Evolutionary conservation across 495 filamentous ascomycete genomes (phyloP).

Genomic region (Trichoderma orchidacearum): DNA sequence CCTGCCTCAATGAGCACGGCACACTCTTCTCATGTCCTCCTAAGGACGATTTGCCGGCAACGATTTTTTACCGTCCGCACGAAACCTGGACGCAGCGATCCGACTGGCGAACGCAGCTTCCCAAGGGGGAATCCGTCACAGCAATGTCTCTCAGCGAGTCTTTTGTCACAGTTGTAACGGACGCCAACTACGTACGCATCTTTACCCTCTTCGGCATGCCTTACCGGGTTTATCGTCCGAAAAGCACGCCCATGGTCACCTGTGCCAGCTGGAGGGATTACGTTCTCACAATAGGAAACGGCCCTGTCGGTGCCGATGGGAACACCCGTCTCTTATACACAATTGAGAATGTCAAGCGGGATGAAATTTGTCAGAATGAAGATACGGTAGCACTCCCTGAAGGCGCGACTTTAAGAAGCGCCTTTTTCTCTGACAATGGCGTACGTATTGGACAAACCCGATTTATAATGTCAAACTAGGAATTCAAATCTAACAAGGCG

Average conservation of each 20-base stretch:
- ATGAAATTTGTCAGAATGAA: constrained; percentile 84
- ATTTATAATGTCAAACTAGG: neutral
- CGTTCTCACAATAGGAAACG: constrained; percentile 86
- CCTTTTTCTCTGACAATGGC: constrained; percentile 85
- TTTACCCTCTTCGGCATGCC: constrained; percentile 90
- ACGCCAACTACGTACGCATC: constrained; percentile 73
- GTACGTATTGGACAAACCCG: constrained; percentile 27
- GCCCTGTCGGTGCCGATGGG: constrained; percentile 67
- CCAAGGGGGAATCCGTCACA: constrained; percentile 63
- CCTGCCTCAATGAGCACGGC: constrained; percentile 75
- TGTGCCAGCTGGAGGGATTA: constrained; percentile 92
- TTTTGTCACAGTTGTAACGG: constrained; percentile 77
- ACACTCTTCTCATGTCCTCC: constrained; percentile 76
- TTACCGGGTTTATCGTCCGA: constrained; percentile 76
- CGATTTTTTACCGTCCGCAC: constrained; percentile 91
- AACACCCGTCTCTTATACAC: constrained; percentile 65
- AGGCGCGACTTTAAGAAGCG: constrained; percentile 54
- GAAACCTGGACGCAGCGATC: constrained; percentile 87
- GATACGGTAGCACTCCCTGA: constrained; percentile 76
- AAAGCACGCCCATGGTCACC: constrained; percentile 75
- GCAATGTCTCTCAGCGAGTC: constrained; percentile 88
- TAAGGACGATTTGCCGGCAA: constrained; percentile 51
- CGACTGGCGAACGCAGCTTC: constrained; percentile 82
- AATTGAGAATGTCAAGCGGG: constrained; percentile 84
- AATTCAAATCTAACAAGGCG: neutral